phyloP scores from a whole-genome alignment of 176 grass and related monocot species.

The Triticum dicoccoides region DNA sequence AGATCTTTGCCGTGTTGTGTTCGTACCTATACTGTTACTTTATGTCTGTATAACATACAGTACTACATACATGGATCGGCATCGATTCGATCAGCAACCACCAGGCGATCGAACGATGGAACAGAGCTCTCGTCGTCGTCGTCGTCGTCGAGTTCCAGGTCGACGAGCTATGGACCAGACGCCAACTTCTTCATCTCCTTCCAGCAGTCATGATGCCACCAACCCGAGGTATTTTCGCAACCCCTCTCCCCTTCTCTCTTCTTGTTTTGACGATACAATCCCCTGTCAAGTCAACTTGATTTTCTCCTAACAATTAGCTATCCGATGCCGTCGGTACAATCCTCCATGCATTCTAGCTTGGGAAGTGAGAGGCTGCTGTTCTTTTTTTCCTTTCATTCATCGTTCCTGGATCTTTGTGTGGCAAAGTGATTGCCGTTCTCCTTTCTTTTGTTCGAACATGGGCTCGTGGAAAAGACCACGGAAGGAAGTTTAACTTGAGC shows the following conservation, averaged over 20 bases:
- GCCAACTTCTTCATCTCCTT: background rate
- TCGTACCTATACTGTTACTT: too few species aligned
- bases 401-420: too few species aligned
- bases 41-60: too few species aligned
- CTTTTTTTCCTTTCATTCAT: too few species aligned
- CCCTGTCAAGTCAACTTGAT: background rate
- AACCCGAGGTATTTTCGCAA: background rate
- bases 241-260: background rate
- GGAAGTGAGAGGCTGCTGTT: too few species aligned
- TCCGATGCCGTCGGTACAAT: too few species aligned
- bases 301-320: background rate
- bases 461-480: too few species aligned
- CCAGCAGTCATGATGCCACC: background rate
- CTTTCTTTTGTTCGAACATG: too few species aligned
- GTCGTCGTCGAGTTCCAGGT: background rate
- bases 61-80: background rate
- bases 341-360: too few species aligned
- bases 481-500: too few species aligned
- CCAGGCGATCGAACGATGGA: background rate
- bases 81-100: background rate
- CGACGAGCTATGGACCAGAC: background rate
- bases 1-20: too few species aligned
- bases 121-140: background rate
- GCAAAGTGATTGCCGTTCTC: too few species aligned
- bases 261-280: background rate